These are phyloP conservation scores for Closterium sp. DNA, from an alignment of 139 green algal species.

Conservation along the genomic window DNA sequence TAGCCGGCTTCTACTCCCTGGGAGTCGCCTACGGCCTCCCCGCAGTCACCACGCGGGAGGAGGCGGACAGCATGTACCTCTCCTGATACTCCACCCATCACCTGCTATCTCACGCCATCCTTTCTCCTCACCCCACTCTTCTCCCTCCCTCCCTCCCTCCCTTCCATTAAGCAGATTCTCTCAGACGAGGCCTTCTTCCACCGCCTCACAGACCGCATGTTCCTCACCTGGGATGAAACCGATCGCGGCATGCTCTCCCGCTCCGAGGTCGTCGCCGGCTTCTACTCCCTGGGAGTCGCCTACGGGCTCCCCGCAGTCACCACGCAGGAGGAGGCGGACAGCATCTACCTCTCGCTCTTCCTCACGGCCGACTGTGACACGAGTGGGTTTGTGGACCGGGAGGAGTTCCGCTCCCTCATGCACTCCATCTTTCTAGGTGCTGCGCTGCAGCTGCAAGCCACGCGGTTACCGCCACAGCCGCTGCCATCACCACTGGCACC, in stretches of 20 bases:
- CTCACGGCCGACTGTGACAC: slow-evolving; percentile 25
- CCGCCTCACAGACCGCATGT: slow-evolving; percentile 1
- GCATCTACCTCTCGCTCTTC: slow-evolving; percentile 27
- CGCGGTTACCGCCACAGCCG: background rate
- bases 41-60: background rate
- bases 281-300: slow-evolving; percentile 15
- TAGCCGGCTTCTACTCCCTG: slow-evolving; percentile 7
- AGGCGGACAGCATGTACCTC: slow-evolving; percentile 19
- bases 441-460: slow-evolving; percentile 10
- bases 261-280: slow-evolving; percentile 12
- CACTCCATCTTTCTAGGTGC: slow-evolving; percentile 21
- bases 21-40: slow-evolving; percentile 30
- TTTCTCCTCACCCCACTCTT: no score
- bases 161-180: background rate
- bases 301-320: slow-evolving; percentile 9
- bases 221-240: slow-evolving; percentile 20
- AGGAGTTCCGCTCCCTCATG: slow-evolving; percentile 19
- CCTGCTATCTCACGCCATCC: slow-evolving; percentile 1
- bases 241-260: slow-evolving; percentile 25
- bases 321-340: background rate
- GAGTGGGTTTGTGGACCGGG: slow-evolving; percentile 32
- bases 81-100: background rate
- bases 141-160: background rate
- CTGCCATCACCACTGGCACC: background rate
- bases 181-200: background rate